Base-by-base conservation (phyloP, 352 stramenopile genomes). In the Globisporangium polare region DNA sequence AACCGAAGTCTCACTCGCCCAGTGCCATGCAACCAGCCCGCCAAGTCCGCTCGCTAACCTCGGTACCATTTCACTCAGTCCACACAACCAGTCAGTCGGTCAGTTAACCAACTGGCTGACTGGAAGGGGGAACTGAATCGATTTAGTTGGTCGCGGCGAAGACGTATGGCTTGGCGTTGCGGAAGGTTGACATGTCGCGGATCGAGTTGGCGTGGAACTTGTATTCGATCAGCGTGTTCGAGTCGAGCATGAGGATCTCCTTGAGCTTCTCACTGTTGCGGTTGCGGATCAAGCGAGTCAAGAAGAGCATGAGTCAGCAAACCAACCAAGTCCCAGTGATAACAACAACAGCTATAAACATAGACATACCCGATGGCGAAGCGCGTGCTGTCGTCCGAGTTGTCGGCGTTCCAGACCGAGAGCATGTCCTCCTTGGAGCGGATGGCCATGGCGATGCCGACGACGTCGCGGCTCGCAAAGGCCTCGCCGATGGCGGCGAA, bases 161-260 rank as follows among this genome's bases (percentile, higher is more conserved):
- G 47, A 97, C 90, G 72, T 96, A 97, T 29, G 86, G 77, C 78
- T 97, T 96, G 61, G 90, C 90, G 69, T 97, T 97, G 62, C 92
- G 86, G 78, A 97, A 98, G 17, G 92, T 97, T 58, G 86, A 96
- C 83, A 96, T 96, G 77, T 98, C 92, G 57, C 90, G 79, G 69
- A 98, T 94, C 69, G 84, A 95, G 72, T 95, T 92, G 35, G 89
- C 76, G 76, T 97, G 90, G 71, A 97, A 93, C 76, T 98, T 98
- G 83, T 98, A 98, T 77, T 98, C 92, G 58, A 98, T 95, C 60
- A 98, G 79, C 63, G 92, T 98, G 70, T 95, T 96, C 43, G 90
- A 89, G 73, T 98, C 92, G 42, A 98, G 78, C 80, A 96, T 95
- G 51, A 98, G 75, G 60, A 98, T 95, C 73, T 97, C 85, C 77